These are phyloP conservation scores for Aureobasidium sp. DNA, from an alignment of 2,329 filamentous ascomycete genomes.

Conservation along the genomic window DNA sequence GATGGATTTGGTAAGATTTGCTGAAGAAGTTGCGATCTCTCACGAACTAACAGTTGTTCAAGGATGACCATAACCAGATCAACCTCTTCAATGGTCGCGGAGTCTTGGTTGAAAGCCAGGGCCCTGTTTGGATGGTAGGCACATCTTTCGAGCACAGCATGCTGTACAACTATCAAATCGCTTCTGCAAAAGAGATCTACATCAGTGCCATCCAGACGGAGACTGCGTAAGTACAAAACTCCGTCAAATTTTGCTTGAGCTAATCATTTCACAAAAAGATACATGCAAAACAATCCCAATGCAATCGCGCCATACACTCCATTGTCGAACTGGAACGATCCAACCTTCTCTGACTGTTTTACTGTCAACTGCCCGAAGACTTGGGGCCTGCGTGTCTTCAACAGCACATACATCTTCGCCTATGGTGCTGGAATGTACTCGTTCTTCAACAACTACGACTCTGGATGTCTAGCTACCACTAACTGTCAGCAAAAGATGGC, in stretches of 20 bases:
- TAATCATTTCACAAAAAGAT: slow-evolving; percentile 28
- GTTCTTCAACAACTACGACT: slow-evolving; percentile 77
- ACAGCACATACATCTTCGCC: slow-evolving; percentile 60
- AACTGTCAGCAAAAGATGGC: slow-evolving; percentile 75
- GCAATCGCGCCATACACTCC: slow-evolving; percentile 58
- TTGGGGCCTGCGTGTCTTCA: slow-evolving; percentile 65
- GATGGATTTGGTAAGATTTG: slow-evolving; percentile 54
- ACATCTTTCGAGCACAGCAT: slow-evolving; percentile 57
- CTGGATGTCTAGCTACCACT: slow-evolving; percentile 59
- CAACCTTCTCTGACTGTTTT: slow-evolving; percentile 59
- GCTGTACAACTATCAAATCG: slow-evolving; percentile 75
- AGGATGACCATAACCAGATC: slow-evolving; percentile 61
- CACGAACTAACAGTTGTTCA: background rate
- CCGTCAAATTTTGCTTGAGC: background rate
- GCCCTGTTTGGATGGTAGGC: slow-evolving; percentile 51
- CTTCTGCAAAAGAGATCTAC: slow-evolving; percentile 70
- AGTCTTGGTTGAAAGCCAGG: slow-evolving; percentile 58
- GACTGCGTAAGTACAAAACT: slow-evolving; percentile 56
- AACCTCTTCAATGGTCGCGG: slow-evolving; percentile 83
- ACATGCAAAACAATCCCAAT: slow-evolving; percentile 76
- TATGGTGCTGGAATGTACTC: slow-evolving; percentile 72
- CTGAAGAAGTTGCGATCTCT: background rate
- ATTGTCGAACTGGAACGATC: slow-evolving; percentile 55
- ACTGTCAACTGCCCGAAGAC: slow-evolving; percentile 57
- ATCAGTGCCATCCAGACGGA: slow-evolving; percentile 82